Conservation (phyloP, 441 rosid genomes). For the Adansonia gregorii region DNA sequence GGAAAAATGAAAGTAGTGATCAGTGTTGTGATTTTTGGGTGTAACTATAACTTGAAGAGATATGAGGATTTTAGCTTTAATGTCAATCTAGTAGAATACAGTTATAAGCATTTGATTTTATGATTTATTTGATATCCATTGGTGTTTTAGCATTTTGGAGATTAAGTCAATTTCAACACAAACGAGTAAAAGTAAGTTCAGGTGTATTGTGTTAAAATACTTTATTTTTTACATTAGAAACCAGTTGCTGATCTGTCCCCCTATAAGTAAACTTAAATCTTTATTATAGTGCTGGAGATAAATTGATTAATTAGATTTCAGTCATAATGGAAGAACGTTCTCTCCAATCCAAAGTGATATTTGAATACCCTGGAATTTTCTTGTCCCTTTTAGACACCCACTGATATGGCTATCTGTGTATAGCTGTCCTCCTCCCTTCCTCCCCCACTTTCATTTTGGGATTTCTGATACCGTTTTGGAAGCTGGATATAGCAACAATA, state of each 20-base stretch:
- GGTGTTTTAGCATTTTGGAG: background rate
- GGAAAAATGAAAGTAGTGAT: background rate
- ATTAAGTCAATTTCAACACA: background rate
- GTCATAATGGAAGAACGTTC: background rate
- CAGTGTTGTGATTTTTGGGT: background rate
- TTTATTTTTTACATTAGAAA: background rate
- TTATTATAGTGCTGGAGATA: background rate
- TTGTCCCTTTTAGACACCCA: background rate
- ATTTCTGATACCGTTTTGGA: background rate
- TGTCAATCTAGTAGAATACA: background rate
- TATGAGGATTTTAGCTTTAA: background rate
- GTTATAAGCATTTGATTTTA: background rate
- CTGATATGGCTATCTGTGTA: background rate
- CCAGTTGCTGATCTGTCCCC: background rate
- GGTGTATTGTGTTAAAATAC: too few species aligned
- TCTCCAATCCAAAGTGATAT: background rate
- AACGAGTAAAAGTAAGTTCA: background rate
- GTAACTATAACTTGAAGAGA: background rate
- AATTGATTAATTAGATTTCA: background rate
- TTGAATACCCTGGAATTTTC: background rate
- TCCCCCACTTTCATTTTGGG: background rate
- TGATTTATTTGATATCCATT: background rate
- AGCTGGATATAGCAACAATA: background rate
- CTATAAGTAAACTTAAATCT: background rate
- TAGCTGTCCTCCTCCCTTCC: background rate